These are phyloP conservation scores for Gossypium schwendimanii DNA, from an alignment of 441 rosid genomes.

Conservation along the genomic window DNA sequence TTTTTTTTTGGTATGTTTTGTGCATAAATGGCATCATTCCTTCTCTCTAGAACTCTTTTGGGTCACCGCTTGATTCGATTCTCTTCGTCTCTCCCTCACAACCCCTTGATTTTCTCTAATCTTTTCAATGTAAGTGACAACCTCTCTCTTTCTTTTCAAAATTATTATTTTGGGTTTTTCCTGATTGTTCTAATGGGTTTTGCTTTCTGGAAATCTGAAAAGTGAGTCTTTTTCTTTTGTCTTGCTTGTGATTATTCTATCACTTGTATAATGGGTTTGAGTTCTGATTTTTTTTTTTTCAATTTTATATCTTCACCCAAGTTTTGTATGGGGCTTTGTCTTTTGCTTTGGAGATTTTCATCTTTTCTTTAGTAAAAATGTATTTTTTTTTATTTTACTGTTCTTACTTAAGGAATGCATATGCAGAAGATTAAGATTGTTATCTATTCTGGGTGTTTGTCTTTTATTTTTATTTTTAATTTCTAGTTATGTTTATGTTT, in stretches of 20 bases:
- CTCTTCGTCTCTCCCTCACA: conserved; percentile 23
- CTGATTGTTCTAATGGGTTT: conserved; percentile 2
- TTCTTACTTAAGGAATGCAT: neutral
- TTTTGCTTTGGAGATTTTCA: neutral
- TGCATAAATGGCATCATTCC: conserved; percentile 47
- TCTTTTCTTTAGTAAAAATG: neutral
- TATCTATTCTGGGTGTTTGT: neutral
- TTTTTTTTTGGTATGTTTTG: neutral
- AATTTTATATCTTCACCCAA: neutral
- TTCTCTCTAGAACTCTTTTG: conserved; percentile 34
- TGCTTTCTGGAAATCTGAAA: conserved; percentile 8
- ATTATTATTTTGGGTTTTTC: neutral
- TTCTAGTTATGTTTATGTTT: neutral
- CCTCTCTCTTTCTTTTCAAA: neutral
- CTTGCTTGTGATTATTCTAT: neutral
- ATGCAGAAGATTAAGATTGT: neutral
- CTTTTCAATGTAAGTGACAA: conserved; percentile 34
- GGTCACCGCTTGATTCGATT: conserved; percentile 32
- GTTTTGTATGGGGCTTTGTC: conserved; percentile 4
- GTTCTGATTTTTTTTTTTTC: neutral
- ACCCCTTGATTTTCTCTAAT: conserved; percentile 22
- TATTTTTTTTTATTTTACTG: neutral
- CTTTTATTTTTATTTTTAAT: neutral
- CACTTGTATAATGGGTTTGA: neutral
- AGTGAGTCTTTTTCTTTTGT: neutral